phyloP scores from a whole-genome alignment of 805 yeast genomes.

The Yamadazyma akitaensis region DNA sequence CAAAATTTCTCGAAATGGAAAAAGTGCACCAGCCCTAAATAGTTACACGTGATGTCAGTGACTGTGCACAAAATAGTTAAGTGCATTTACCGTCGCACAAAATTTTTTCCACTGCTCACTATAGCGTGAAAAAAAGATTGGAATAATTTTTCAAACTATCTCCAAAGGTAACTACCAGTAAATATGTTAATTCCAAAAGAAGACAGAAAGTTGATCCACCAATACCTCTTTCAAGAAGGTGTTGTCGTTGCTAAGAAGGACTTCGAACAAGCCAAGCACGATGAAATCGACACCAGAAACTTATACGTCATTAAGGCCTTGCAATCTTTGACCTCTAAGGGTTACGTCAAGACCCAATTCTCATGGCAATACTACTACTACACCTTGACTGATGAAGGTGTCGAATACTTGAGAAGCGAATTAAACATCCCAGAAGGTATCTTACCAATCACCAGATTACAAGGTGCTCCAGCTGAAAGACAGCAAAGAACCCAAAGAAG shows the following conservation, averaged over 20 bases:
- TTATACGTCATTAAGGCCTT: conserved; percentile 97
- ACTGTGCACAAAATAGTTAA: not conserved
- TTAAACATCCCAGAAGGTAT: conserved; percentile 98
- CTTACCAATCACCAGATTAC: conserved; percentile 97
- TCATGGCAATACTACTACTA: conserved; percentile 99
- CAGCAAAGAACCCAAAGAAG: conserved; percentile 47
- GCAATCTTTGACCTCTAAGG: conserved; percentile 98
- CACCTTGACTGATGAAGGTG: conserved; percentile 99
- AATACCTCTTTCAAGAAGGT: conserved; percentile 99
- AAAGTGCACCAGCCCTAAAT: conserved; percentile 4
- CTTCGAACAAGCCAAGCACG: conserved; percentile 96
- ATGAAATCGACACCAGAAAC: conserved; percentile 97
- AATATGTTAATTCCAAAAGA: conserved; percentile 98
- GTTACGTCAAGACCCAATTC: conserved; percentile 99
- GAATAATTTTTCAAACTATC: conserved; percentile 12
- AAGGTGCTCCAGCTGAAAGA: conserved; percentile 85
- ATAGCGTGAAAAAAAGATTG: conserved; percentile 10
- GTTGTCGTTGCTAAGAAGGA: conserved; percentile 99
- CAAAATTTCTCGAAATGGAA: not conserved
- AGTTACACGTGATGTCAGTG: conserved; percentile 2
- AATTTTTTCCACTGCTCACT: conserved; percentile 8
- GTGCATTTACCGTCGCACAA: conserved; percentile 7
- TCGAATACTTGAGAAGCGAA: conserved; percentile 96
- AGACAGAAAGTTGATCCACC: conserved; percentile 99
- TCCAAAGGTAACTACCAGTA: conserved; percentile 6